Evolutionary conservation across 305 asterid genomes (phyloP).

Genomic region (Rubia tinctorum): DNA sequence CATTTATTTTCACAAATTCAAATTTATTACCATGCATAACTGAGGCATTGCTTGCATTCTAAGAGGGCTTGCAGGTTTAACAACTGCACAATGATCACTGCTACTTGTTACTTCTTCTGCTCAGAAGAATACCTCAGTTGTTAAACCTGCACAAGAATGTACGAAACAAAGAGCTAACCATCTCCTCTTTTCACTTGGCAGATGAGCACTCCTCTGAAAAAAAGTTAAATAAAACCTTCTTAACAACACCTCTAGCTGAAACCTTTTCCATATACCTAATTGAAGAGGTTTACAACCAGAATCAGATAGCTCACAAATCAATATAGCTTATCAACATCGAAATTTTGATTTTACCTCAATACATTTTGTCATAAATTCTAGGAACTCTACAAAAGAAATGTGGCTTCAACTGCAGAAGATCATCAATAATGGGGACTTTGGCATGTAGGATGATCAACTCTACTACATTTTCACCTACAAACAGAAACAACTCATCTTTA

Average conservation of each 20-base stretch:
- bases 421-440: constrained; percentile 78
- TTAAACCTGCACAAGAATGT: too few species aligned
- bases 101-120: too few species aligned
- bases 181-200: too few species aligned
- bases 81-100: too few species aligned
- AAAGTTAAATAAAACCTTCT: constrained; percentile 56
- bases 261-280: constrained; percentile 77
- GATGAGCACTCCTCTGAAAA: constrained; percentile 31
- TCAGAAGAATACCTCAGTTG: too few species aligned
- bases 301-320: neutral
- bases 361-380: constrained; percentile 77
- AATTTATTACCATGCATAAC: too few species aligned
- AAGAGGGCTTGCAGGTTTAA: too few species aligned
- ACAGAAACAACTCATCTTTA: neutral
- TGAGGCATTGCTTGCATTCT: too few species aligned
- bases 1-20: too few species aligned
- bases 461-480: constrained; percentile 78
- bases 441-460: constrained; percentile 92
- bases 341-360: constrained; percentile 43
- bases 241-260: constrained; percentile 62
- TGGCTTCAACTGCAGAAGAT: constrained; percentile 80
- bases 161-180: too few species aligned
- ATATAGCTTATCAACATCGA: neutral
- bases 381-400: constrained; percentile 92
- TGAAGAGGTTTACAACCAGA: constrained; percentile 1